Evolutionary conservation across 139 green algal species (phyloP).

Genomic region (Edaphochlamys debaryana): DNA sequence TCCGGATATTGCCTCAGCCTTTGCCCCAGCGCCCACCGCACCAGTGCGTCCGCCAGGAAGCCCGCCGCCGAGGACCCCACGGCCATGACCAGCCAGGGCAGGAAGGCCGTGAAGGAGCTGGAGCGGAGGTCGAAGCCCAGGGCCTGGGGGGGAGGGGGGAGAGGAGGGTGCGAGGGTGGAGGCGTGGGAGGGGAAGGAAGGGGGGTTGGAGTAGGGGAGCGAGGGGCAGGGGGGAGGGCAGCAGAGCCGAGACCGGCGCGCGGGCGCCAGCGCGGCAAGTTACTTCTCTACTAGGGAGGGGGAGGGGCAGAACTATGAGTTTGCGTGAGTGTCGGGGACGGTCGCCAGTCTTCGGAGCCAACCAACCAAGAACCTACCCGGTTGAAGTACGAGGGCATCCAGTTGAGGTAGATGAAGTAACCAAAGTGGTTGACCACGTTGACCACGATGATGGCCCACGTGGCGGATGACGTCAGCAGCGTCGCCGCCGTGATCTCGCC

Average conservation of each 20-base stretch:
- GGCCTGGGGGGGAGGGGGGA: constrained; percentile 30
- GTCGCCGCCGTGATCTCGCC: background rate
- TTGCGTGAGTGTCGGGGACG: too few relatives aligned
- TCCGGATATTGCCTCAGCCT: too few relatives aligned
- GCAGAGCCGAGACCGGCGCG: too few relatives aligned
- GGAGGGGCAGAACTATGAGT: too few relatives aligned
- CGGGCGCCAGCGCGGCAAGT: too few relatives aligned
- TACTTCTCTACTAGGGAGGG: too few relatives aligned
- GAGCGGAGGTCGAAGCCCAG: constrained; percentile 79
- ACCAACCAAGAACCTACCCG: too few relatives aligned
- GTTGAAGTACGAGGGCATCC: constrained; percentile 94
- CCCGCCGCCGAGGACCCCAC: constrained; percentile 70
- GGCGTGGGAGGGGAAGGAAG: background rate
- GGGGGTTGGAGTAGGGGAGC: background rate
- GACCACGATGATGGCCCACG: constrained; percentile 88
- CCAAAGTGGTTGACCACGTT: constrained; percentile 92
- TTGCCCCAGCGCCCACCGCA: too few relatives aligned
- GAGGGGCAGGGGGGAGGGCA: too few relatives aligned
- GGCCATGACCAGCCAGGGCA: constrained; percentile 92
- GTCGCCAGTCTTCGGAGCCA: too few relatives aligned
- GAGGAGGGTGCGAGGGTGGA: too few relatives aligned
- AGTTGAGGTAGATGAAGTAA: constrained; percentile 97
- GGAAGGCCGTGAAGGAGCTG: constrained; percentile 79
- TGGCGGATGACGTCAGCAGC: constrained; percentile 70
- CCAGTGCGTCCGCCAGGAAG: constrained; percentile 78